Conservation (phyloP, 495 filamentous ascomycete genomes). For the Cercophora sp. region DNA sequence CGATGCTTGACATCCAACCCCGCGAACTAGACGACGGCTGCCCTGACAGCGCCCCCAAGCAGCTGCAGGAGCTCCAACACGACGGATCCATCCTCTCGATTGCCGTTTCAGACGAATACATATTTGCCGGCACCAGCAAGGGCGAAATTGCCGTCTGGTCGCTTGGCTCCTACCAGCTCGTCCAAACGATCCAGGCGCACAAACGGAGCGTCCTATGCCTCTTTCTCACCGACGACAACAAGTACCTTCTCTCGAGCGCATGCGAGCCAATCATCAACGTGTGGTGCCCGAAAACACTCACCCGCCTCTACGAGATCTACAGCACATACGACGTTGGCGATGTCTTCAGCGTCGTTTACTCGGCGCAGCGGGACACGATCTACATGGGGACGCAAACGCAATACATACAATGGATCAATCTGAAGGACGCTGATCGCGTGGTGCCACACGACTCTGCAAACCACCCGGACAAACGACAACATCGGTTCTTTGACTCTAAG, state of each 20-base stretch:
- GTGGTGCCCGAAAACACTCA: constrained; percentile 45
- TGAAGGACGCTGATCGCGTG: constrained; percentile 45
- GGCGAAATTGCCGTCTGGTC: constrained; percentile 92
- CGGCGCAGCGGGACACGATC: constrained; percentile 67
- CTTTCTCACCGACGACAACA: constrained; percentile 67
- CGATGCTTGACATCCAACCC: constrained; percentile 34
- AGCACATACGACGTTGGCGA: constrained; percentile 93
- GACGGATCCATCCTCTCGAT: constrained; percentile 69
- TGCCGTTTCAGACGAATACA: constrained; percentile 55
- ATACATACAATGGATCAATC: constrained; percentile 67
- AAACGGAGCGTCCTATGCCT: constrained; percentile 85
- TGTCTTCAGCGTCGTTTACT: constrained; percentile 89
- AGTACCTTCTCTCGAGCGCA: constrained; percentile 84
- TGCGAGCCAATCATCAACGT: constrained; percentile 93
- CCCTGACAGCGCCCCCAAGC: constrained; percentile 45
- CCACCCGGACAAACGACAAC: constrained; percentile 76
- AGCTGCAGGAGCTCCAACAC: constrained; percentile 67
- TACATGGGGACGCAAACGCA: constrained; percentile 96
- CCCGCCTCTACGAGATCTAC: constrained; percentile 78
- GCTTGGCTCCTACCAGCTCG: constrained; percentile 75
- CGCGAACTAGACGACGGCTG: constrained; percentile 36
- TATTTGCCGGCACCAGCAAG: constrained; percentile 88
- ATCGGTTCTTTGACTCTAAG: constrained; percentile 91
- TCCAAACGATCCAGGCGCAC: constrained; percentile 75
- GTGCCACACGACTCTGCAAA: constrained; percentile 59